Conservation (phyloP, 2,329 filamentous ascomycete species). For the Fusarium sp. region DNA sequence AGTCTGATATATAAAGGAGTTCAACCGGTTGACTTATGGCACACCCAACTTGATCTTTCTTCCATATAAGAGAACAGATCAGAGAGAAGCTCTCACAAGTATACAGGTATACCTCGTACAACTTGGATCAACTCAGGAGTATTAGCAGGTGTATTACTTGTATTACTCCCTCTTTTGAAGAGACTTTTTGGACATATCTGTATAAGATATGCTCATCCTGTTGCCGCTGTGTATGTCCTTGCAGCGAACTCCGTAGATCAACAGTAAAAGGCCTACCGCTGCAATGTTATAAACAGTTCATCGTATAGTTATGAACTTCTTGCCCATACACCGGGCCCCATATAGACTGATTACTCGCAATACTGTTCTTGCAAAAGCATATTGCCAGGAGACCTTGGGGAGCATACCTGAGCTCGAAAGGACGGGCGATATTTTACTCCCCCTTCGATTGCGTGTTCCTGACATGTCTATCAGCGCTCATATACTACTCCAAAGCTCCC, state of each 20-base stretch:
- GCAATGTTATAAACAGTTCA: rapidly evolving
- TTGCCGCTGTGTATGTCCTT: not conserved
- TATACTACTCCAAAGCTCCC: not conserved
- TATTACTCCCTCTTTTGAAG: not conserved
- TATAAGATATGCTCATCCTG: not conserved
- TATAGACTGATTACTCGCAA: not conserved
- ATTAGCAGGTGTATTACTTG: not conserved
- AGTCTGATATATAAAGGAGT: too few species aligned
- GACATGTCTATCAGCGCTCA: not conserved
- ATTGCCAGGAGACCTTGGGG: not conserved
- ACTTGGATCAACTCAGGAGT: not conserved
- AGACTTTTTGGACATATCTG: rapidly evolving
- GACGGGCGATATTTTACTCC: not conserved
- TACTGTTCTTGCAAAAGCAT: not conserved
- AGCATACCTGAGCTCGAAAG: not conserved
- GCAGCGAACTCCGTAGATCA: not conserved
- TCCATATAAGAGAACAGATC: not conserved
- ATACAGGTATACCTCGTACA: not conserved
- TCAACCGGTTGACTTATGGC: not conserved
- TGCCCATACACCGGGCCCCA: not conserved
- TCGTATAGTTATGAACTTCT: not conserved
- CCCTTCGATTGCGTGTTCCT: too few species aligned
- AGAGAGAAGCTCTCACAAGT: not conserved
- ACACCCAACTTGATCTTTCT: too few species aligned
- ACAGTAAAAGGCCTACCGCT: too few species aligned